Percentiles rank a stretch among this genome's conserved stretches.
Conservation (phyloP, 2,329 filamentous ascomycete genomes). For the Fusarium staphyleae region DNA sequence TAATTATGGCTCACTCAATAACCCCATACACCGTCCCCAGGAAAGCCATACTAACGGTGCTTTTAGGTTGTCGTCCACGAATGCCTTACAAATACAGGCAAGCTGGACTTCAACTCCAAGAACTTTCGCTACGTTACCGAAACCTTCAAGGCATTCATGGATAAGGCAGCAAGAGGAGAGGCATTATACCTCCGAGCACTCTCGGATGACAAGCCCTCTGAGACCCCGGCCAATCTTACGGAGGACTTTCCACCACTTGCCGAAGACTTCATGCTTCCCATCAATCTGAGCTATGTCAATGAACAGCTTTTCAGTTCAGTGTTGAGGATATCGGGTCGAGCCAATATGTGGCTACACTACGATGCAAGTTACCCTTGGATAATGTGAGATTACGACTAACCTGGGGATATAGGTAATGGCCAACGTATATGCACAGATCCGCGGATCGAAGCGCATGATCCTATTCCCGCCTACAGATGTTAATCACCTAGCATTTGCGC, state of each 20-base stretch:
- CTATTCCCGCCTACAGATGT: constrained; percentile 84
- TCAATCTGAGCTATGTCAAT: constrained; percentile 62
- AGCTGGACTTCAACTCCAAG: constrained; percentile 83
- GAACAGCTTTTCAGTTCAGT: constrained; percentile 79
- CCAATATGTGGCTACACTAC: constrained; percentile 91
- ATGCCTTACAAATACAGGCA: constrained; percentile 57
- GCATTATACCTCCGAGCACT: constrained; percentile 81
- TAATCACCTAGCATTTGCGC: constrained; percentile 70
- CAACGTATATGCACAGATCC: constrained; percentile 83
- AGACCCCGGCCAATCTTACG: constrained; percentile 71
- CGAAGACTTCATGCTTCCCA: constrained; percentile 73
- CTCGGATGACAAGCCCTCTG: constrained; percentile 71
- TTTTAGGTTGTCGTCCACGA: constrained; percentile 76
- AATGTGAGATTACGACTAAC: background rate
- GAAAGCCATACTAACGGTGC: constrained; percentile 7
- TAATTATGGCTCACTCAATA: constrained; percentile 42
- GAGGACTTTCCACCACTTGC: constrained; percentile 76
- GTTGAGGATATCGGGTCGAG: constrained; percentile 77
- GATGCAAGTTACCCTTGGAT: constrained; percentile 61
- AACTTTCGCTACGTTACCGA: constrained; percentile 81
- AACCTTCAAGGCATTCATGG: constrained; percentile 70
- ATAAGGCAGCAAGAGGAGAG: constrained; percentile 63
- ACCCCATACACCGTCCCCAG: background rate
- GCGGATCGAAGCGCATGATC: constrained; percentile 74
- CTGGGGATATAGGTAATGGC: constrained; percentile 71